Evolutionary conservation across 2,329 filamentous ascomycete genomes (phyloP), one percentile per base, ranked within the genome.

Genomic region (Ceratocystiopsis brevicomis): DNA sequence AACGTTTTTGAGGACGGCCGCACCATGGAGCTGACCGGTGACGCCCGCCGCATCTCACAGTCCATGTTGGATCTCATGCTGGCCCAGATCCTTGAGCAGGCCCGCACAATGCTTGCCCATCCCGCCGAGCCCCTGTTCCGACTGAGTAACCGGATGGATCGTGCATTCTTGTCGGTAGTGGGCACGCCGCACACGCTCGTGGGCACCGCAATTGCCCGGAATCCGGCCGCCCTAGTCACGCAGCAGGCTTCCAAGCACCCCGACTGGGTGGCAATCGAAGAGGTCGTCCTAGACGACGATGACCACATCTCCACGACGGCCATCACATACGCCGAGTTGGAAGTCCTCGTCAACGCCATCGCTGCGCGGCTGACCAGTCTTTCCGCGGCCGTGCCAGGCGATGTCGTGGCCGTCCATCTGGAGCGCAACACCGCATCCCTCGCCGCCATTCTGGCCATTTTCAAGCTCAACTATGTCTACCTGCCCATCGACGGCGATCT

Each of bases 361-460:
- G 19, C 19, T 4, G 19, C 19, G 19, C 19, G 19, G 19, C 6
- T 21, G 19, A 6, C 19, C 19, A n/a, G 76, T 2, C 18, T 19
- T n/a, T 13, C 14, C 5, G 32, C 13, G 13, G 32, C 37, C 3
- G 56, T 73, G 3, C 57, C 64, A 1, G 68, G 71, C 15, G 59
- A 61, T 39, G 60, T 77, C 2, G 58, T 80, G 35, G 73, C 66
- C 3, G 63, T 78, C 15, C 77, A 72, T 51, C 76, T 79, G 48
- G 69, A 73, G 39, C 78, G 79, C 51, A 76, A 70, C 47, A 66
- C 73, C 1, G 69, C 77, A 54, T 76, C 76, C 70, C 56, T 74
- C 8, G 61, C 73, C 41, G 70, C 66, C 17, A 73, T 75, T 40
- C 59, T 71, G 44, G 71, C 69, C 2, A 60, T 74, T 16, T 56